These are phyloP conservation scores for Curvularia eragrostidis DNA, from an alignment of 2,329 filamentous ascomycete species.

Conservation along the genomic window DNA sequence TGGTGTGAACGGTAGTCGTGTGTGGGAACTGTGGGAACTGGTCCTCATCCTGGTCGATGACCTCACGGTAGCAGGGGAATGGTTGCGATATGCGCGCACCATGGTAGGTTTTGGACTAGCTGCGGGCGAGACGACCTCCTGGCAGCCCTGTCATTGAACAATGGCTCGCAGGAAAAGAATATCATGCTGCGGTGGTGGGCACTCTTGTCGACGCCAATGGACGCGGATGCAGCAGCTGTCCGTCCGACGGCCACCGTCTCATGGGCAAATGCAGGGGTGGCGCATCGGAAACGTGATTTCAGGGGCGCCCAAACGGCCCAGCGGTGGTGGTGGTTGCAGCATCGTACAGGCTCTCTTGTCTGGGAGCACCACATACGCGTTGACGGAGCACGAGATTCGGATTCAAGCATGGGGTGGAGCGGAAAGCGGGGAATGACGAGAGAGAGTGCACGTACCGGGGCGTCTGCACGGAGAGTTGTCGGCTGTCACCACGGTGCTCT, in stretches of 20 bases:
- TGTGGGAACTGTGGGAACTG: constrained; percentile 28
- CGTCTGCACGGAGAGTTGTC: background rate
- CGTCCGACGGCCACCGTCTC: constrained; percentile 15
- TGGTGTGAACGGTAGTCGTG: constrained; percentile 6
- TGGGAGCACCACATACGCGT: background rate
- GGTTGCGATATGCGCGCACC: constrained; percentile 15
- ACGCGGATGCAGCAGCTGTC: constrained; percentile 6
- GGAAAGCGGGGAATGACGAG: constrained; percentile 16
- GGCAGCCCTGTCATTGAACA: constrained; percentile 4
- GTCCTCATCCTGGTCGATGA: constrained; percentile 46
- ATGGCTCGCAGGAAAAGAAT: constrained; percentile 15
- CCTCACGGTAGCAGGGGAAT: constrained; percentile 31
- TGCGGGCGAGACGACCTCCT: constrained; percentile 3
- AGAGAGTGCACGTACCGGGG: constrained; percentile 8
- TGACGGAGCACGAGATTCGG: constrained; percentile 5
- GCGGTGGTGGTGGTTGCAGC: background rate
- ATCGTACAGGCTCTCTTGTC: constrained; percentile 1
- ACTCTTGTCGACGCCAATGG: constrained; percentile 1
- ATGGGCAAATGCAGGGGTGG: constrained; percentile 13
- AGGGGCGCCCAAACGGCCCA: constrained; percentile 8
- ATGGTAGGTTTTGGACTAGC: constrained; percentile 13
- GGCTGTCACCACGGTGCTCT: background rate
- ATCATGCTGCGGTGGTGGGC: constrained; percentile 1
- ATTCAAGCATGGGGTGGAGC: constrained; percentile 5
- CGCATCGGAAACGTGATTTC: constrained; percentile 5